Evolutionary conservation across 2,329 filamentous ascomycete genomes (phyloP), one percentile per base, ranked within the genome.

Genomic region (Aspergillus sp.): DNA sequence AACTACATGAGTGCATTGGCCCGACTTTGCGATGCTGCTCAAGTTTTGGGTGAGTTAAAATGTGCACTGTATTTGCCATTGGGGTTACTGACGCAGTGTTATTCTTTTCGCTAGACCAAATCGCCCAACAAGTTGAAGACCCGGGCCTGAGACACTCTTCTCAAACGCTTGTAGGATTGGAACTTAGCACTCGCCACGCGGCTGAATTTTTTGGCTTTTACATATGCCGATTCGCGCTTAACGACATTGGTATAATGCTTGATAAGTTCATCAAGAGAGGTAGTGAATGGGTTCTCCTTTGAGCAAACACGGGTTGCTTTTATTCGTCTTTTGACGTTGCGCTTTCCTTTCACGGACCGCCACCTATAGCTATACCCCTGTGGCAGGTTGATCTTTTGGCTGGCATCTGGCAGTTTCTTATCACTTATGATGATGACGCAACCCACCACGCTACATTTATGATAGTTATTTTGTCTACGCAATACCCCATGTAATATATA

Each of bases 171-270:
- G 93, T 99, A 53, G 95, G 95, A 9, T 84, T 99, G 34, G 95
- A 99, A 76, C 83, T 99, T 41, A 95, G 91, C 72, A 92, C 92
- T 37, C 86, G 93, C 41, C 93, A 97, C 73, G 95, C 93, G 7
- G 91, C 93, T 34, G 95, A 99, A 75, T 99, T 99, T 76, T 99
- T 99, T 73, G 93, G 89, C 15, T 97, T 99, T 75, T 98, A 95
- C 73, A 84, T 99, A 27, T 97, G 93, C 75, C 89, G 95, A 17
- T 99, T 99, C 72, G 92, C 93, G n/a, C 80, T 99, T 60, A 82
- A 87, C 4, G 95, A 99, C 73, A 78, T 99, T 60, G 84, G 87
- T 40, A 74, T 95, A 71, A 81, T 99, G 79, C 80, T 99, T 66
- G 95, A 99, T 74, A 99, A 98, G 73, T 98, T 95, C 70, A 88